Evolutionary conservation across 2,329 filamentous ascomycete genomes (phyloP).

Genomic region (Aspergillus ochraceus): DNA sequence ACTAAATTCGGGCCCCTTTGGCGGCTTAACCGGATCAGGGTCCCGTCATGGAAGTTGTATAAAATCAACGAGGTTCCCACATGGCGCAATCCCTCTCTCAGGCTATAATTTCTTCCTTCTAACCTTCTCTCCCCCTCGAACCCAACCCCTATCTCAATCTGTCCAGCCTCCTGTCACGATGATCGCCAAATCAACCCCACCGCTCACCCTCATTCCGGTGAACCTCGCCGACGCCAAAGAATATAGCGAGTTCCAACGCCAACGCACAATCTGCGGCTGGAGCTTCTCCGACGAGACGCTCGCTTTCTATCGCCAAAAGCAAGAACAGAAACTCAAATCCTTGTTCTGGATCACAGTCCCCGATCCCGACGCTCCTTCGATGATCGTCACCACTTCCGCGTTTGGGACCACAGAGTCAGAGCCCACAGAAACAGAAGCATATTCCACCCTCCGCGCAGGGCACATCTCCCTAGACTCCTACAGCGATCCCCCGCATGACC

Average conservation of each 20-base stretch:
- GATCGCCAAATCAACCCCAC: background rate
- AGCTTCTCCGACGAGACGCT: constrained; percentile 10
- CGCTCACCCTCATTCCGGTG: background rate
- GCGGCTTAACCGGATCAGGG: too few relatives aligned
- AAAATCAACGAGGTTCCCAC: too few relatives aligned
- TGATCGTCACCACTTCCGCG: too few relatives aligned
- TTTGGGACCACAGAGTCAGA: background rate
- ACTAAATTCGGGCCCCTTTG: too few relatives aligned
- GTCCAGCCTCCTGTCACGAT: background rate
- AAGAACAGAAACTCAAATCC: constrained; percentile 14
- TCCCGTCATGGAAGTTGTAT: too few relatives aligned
- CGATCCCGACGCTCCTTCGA: background rate
- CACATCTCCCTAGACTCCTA: constrained; percentile 24
- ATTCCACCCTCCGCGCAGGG: constrained; percentile 13
- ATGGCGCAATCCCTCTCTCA: too few relatives aligned
- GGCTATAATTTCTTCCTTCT: too few relatives aligned
- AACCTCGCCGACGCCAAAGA: constrained; percentile 11
- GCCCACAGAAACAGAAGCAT: background rate
- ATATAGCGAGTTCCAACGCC: constrained; percentile 19
- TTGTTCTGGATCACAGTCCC: constrained; percentile 24
- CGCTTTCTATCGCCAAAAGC: constrained; percentile 12
- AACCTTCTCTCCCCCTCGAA: too few relatives aligned
- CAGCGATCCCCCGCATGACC: constrained; percentile 12
- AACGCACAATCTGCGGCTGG: constrained; percentile 25
- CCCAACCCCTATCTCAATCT: too few relatives aligned